phyloP scores from a whole-genome alignment of 2,329 filamentous ascomycete genomes.

The Pseudogymnoascus pannorum region DNA sequence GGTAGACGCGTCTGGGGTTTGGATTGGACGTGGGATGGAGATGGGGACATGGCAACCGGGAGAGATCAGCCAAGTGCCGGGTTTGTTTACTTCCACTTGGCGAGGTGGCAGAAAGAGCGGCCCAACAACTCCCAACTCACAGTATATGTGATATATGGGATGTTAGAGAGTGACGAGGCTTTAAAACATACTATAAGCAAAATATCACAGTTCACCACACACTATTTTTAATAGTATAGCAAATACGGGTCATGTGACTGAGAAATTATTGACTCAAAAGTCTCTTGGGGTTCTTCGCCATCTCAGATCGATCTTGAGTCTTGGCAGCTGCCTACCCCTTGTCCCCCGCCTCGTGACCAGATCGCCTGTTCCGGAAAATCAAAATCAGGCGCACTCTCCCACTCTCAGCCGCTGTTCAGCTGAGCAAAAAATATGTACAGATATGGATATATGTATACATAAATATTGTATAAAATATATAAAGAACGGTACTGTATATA shows the following conservation, averaged over 20 bases:
- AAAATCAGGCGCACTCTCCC: not conserved
- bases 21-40: not conserved
- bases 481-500: not conserved
- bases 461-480: not conserved
- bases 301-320: not conserved
- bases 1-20: not conserved
- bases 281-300: not conserved
- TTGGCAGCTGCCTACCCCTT: not conserved
- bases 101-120: not conserved
- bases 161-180: not conserved
- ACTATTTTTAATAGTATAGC: not conserved
- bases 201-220: not conserved
- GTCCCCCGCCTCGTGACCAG: not conserved
- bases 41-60: not conserved
- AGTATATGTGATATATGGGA: not conserved
- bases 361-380: not conserved
- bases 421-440: not conserved
- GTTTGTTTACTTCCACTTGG: not conserved
- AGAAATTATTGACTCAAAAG: not conserved
- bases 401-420: not conserved
- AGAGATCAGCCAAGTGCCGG: not conserved
- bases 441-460: too few species aligned
- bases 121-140: not conserved
- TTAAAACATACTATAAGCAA: not conserved
- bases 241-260: not conserved